A percentile compares a stretch with the other conserved stretches of the same genome.
Conservation (phyloP, 371 early-diverging fungal genomes). For the Sporodiniella umbellata region DNA sequence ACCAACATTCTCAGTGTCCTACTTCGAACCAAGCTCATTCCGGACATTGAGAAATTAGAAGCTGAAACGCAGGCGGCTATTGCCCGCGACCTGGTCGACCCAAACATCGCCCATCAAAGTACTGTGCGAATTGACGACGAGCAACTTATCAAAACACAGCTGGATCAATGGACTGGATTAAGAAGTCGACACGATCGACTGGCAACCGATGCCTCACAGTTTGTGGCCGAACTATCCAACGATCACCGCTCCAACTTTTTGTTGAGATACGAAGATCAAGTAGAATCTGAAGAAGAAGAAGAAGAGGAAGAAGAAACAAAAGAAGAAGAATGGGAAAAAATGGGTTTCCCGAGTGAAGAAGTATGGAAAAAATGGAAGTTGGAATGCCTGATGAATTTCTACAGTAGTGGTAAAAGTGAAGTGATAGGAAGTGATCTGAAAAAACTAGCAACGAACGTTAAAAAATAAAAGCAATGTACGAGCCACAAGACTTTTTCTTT, state of each 20-base stretch:
- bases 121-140: conserved; percentile 26
- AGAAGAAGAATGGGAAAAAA: conserved; percentile 39
- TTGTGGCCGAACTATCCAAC: conserved; percentile 26
- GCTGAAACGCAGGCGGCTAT: conserved; percentile 50
- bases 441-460: conserved; percentile 23
- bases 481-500: too few species aligned
- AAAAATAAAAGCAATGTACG: conserved; percentile 16
- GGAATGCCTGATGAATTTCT: conserved; percentile 45
- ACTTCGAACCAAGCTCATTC: conserved; percentile 62
- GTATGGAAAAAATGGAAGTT: conserved; percentile 46
- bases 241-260: conserved; percentile 36
- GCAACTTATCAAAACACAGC: conserved; percentile 23
- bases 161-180: conserved; percentile 34
- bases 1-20: conserved; percentile 57
- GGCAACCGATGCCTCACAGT: conserved; percentile 29
- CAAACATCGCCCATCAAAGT: not conserved
- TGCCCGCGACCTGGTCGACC: conserved; percentile 29
- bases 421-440: conserved; percentile 43
- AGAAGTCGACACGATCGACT: conserved; percentile 41
- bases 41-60: conserved; percentile 60
- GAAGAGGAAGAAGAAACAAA: conserved; percentile 18
- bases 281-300: conserved; percentile 18
- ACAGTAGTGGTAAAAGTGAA: conserved; percentile 46
- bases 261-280: conserved; percentile 26
- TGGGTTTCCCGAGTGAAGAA: conserved; percentile 40